Conservation (phyloP, 257 asterid genomes). For the Solanum chmielewskii region DNA sequence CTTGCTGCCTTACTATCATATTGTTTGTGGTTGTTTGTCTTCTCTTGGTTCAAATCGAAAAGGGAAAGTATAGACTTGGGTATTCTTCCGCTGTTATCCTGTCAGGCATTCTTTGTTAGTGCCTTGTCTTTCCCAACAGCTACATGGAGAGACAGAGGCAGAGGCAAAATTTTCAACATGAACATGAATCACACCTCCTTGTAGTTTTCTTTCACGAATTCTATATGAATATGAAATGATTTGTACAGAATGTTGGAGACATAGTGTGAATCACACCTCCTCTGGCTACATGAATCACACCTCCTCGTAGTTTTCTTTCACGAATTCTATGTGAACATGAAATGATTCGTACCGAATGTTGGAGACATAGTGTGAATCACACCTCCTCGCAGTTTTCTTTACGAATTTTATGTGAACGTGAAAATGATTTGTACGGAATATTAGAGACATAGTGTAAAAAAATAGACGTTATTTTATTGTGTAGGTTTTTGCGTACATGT, state of each 20-base stretch:
- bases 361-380: background rate
- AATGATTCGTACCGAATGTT: background rate
- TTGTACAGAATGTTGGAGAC: background rate
- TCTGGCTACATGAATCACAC: background rate
- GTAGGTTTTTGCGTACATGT: slow-evolving; percentile 31
- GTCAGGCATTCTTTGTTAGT: too few relatives aligned
- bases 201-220: background rate
- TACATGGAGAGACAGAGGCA: too few relatives aligned
- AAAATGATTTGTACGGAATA: background rate
- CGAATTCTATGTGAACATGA: background rate
- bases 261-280: background rate
- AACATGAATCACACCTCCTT: background rate
- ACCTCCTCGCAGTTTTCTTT: background rate
- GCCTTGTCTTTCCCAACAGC: too few relatives aligned
- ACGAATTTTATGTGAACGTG: background rate
- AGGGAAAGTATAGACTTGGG: too few relatives aligned
- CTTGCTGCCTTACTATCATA: too few relatives aligned
- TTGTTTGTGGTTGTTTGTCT: too few relatives aligned
- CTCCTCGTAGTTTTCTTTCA: background rate
- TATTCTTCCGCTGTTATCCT: too few relatives aligned
- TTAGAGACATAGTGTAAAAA: background rate
- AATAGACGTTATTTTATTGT: background rate
- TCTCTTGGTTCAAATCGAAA: too few relatives aligned
- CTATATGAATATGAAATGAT: background rate
- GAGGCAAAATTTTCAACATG: too few relatives aligned